phyloP scores from a whole-genome alignment of 1,284 basidiomycete species.

The Uromyces viciae-fabae region DNA sequence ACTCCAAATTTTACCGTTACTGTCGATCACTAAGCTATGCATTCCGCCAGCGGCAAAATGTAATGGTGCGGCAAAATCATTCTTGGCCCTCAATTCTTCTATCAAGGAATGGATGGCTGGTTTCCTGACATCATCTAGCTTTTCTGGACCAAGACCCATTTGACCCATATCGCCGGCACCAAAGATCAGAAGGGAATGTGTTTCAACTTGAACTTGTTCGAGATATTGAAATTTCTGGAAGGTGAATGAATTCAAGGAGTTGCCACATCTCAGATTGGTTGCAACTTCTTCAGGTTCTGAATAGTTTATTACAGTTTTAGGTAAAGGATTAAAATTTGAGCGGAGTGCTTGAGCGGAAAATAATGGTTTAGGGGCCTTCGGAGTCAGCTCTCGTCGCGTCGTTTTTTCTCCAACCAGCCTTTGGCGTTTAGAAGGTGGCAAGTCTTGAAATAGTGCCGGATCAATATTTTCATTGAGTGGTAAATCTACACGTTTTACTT shows the following conservation, averaged over 20 bases:
- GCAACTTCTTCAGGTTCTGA: background rate
- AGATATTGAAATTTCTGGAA: constrained; percentile 20
- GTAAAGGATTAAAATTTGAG: constrained; percentile 37
- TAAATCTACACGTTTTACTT: background rate
- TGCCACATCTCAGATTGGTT: constrained; percentile 28
- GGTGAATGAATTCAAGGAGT: constrained; percentile 25
- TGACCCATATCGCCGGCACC: constrained; percentile 42
- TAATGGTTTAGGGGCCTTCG: background rate
- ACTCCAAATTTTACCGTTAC: constrained; percentile 67
- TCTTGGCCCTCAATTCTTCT: constrained; percentile 1
- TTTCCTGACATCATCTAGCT: constrained; percentile 33
- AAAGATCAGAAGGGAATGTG: constrained; percentile 19
- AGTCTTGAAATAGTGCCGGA: background rate
- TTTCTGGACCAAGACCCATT: constrained; percentile 31
- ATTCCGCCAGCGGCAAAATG: constrained; percentile 68
- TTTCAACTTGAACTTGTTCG: background rate
- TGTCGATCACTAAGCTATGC: constrained; percentile 78
- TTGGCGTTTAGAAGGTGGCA: constrained; percentile 7
- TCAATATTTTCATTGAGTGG: background rate
- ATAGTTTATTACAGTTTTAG: constrained; percentile 4
- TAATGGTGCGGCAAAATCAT: background rate
- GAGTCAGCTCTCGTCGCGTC: background rate
- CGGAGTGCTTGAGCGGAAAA: constrained; percentile 38
- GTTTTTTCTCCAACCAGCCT: background rate
- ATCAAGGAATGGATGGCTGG: constrained; percentile 24